Evolutionary conservation across 108 stramenopile species (phyloP).

Genomic region (Craspedostauros australis): DNA sequence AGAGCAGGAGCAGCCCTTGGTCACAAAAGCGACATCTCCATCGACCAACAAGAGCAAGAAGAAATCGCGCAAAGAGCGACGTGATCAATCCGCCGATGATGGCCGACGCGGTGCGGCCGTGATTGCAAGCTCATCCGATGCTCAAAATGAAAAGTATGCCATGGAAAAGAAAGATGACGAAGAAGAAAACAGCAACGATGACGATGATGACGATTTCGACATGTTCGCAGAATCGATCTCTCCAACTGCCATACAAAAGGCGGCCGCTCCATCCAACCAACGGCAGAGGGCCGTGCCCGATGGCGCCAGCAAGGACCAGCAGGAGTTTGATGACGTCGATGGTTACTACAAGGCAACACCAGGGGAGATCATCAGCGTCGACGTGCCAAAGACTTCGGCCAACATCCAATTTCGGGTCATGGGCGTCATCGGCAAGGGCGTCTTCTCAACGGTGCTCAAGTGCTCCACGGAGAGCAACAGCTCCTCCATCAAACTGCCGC

Average conservation of each 20-base stretch:
- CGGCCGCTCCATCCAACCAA: neutral
- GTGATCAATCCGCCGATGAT: conserved; percentile 9
- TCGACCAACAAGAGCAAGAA: neutral
- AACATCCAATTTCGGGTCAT: conserved; percentile 67
- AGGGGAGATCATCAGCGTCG: conserved; percentile 60
- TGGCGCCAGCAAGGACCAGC: conserved; percentile 21
- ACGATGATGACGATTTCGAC: conserved; percentile 29
- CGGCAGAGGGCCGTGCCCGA: neutral
- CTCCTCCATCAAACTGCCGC: conserved; percentile 22
- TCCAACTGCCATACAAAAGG: neutral
- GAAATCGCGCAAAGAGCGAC: conserved; percentile 17
- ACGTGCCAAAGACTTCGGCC: conserved; percentile 2
- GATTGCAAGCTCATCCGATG: neutral
- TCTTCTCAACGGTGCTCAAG: conserved; percentile 93
- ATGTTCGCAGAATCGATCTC: conserved; percentile 37
- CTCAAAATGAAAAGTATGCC: neutral
- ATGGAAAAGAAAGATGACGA: conserved; percentile 5
- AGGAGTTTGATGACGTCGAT: conserved; percentile 92
- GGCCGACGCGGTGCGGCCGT: neutral
- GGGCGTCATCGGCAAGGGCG: conserved; percentile 92
- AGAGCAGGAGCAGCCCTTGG: conserved; percentile 13
- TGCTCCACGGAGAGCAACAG: conserved; percentile 42
- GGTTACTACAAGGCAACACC: conserved; percentile 96
- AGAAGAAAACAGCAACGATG: neutral
- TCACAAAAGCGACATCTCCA: neutral